Percentiles rank a stretch among this genome's conserved stretches.
phyloP scores from a whole-genome alignment of 371 early-diverging fungal genomes.

The Coemansia sp. region DNA sequence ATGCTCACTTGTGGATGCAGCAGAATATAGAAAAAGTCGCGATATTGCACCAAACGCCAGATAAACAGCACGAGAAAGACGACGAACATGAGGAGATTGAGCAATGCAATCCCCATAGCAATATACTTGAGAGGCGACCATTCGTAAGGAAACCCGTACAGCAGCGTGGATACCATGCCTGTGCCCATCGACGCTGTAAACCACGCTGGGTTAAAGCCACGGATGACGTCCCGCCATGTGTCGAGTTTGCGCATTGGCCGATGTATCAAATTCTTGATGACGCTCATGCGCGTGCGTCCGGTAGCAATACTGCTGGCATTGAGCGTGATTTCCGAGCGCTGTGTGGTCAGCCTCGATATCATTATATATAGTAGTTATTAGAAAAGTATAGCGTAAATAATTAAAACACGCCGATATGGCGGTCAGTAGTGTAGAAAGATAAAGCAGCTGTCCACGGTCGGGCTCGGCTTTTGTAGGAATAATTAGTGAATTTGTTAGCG shows the following conservation, averaged over 20 bases:
- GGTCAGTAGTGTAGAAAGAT: background rate
- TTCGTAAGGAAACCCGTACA: conserved; percentile 53
- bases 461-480: too few species aligned
- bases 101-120: conserved; percentile 47
- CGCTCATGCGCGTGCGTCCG: background rate
- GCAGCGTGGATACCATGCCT: conserved; percentile 49
- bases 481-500: too few species aligned
- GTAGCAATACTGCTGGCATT: background rate
- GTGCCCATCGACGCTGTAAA: conserved; percentile 57
- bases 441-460: too few species aligned
- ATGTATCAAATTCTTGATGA: conserved; percentile 31
- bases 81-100: conserved; percentile 51
- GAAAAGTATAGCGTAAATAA: background rate
- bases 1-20: conserved; percentile 55
- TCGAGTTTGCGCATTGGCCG: conserved; percentile 43
- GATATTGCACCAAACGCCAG: conserved; percentile 47
- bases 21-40: conserved; percentile 49
- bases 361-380: conserved; percentile 6
- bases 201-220: conserved; percentile 58
- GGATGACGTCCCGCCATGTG: conserved; percentile 45
- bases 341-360: conserved; percentile 11
- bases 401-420: background rate
- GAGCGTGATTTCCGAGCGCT: conserved; percentile 24
- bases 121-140: conserved; percentile 51
- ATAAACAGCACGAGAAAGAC: conserved; percentile 40